Percentiles rank a stretch among this genome's conserved stretches.
Conservation (phyloP, 1,139 yeast species). For the Protomyces macrosporus region DNA sequence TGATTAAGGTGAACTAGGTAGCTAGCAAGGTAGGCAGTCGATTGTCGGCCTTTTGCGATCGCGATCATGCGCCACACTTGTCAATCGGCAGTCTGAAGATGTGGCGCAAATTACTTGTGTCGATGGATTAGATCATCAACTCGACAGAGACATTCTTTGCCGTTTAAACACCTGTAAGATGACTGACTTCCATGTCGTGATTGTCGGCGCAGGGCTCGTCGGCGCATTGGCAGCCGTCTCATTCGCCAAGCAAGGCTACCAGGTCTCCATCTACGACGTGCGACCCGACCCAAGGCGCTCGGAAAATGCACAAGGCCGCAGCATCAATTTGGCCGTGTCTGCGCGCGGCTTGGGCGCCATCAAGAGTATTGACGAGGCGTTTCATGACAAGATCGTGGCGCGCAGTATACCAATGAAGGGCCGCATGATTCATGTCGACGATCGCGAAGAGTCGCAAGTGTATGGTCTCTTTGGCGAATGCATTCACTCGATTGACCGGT, state of each 20-base stretch:
- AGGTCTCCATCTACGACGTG: conserved; percentile 66
- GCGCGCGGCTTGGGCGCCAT: conserved; percentile 74
- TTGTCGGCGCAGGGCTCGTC: conserved; percentile 74
- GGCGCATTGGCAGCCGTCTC: conserved; percentile 86
- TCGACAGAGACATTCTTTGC: not conserved
- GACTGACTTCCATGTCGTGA: conserved; percentile 34
- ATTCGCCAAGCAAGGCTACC: conserved; percentile 63
- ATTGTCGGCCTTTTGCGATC: not conserved
- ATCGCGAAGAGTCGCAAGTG: conserved; percentile 59
- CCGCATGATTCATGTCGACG: conserved; percentile 80
- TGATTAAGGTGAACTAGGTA: not conserved
- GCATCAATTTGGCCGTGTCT: conserved; percentile 83
- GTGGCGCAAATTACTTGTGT: not conserved
- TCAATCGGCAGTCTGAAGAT: too few species aligned
- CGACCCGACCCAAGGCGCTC: conserved; percentile 43
- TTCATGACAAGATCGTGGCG: conserved; percentile 54
- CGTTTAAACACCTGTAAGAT: not conserved
- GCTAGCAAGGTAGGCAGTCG: not conserved
- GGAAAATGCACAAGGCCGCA: conserved; percentile 44
- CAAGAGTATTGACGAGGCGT: conserved; percentile 52
- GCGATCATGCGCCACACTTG: not conserved
- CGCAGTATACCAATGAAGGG: conserved; percentile 81
- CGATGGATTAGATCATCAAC: not conserved
- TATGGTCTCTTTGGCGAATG: conserved; percentile 72
- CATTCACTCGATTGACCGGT: conserved; percentile 80